These are phyloP conservation scores for Ophiostoma angusticollis DNA, from an alignment of 2,329 filamentous ascomycete genomes.

Conservation along the genomic window DNA sequence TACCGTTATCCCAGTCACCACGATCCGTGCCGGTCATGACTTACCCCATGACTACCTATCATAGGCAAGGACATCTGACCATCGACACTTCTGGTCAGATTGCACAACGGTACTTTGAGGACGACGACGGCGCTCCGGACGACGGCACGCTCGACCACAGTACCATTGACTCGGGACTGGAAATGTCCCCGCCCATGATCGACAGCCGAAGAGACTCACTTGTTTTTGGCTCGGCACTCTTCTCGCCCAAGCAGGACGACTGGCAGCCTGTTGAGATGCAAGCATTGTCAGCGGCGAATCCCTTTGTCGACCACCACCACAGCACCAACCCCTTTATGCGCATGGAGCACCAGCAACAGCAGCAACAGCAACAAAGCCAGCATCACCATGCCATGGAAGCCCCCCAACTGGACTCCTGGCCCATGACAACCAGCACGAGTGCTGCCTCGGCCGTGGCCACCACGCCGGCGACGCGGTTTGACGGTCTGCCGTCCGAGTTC, in stretches of 20 bases:
- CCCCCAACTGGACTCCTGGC: conserved; percentile 42
- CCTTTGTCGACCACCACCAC: conserved; percentile 42
- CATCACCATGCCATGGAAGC: conserved; percentile 25
- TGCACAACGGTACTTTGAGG: conserved; percentile 42
- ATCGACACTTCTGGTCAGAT: conserved; percentile 36
- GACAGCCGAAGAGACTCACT: conserved; percentile 53
- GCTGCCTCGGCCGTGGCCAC: conserved; percentile 56
- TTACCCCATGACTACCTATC: conserved; percentile 39
- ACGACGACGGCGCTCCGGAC: conserved; percentile 47
- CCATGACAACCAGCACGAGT: conserved; percentile 27
- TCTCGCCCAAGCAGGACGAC: conserved; percentile 52
- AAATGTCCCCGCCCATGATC: conserved; percentile 50
- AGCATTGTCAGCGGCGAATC: conserved; percentile 49
- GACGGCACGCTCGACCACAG: conserved; percentile 47
- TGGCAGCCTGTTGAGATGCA: conserved; percentile 55
- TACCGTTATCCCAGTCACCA: too few species aligned
- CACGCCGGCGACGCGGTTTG: conserved; percentile 63
- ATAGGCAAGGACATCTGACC: conserved; percentile 35
- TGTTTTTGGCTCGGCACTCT: conserved; percentile 42
- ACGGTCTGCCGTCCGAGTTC: conserved; percentile 45
- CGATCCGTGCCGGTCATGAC: conserved; percentile 35
- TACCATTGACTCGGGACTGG: conserved; percentile 46
- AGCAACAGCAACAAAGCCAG: conserved; percentile 28
- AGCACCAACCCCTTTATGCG: conserved; percentile 57
- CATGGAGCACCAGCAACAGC: conserved; percentile 39